Evolutionary conservation across 768 basidiomycete species (phyloP).

Genomic region (Termitomyces sp.): DNA sequence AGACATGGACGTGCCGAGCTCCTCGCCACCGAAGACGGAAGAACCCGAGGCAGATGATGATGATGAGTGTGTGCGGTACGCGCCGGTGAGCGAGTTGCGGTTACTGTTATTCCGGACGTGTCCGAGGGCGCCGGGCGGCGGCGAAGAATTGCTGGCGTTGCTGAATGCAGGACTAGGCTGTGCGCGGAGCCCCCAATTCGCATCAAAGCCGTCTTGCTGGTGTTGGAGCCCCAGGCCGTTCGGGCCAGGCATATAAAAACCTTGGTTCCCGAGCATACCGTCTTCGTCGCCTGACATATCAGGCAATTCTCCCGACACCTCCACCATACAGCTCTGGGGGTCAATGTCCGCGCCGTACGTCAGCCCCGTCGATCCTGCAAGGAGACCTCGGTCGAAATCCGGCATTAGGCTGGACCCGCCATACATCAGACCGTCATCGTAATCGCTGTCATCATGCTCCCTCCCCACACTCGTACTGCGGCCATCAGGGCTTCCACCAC

Average conservation of each 20-base stretch:
- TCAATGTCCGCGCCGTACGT: conserved; percentile 27
- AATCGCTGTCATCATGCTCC: conserved; percentile 17
- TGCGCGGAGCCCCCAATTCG: conserved; percentile 35
- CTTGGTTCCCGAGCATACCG: conserved; percentile 34
- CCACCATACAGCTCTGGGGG: conserved; percentile 55
- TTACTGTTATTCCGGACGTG: conserved; percentile 17
- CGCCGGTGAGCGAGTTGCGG: conserved; percentile 7
- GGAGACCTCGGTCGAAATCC: conserved; percentile 5
- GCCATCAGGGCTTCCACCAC: conserved; percentile 17
- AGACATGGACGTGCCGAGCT: conserved; percentile 47
- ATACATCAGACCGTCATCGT: conserved; percentile 25
- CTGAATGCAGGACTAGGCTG: conserved; percentile 37
- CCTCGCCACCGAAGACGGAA: conserved; percentile 26
- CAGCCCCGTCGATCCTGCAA: conserved; percentile 11
- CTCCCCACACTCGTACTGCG: conserved; percentile 15
- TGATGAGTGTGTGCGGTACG: conserved; percentile 9
- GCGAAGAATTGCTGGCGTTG: conserved; percentile 32
- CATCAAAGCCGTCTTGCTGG: conserved; percentile 3
- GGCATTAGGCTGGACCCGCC: conserved; percentile 20
- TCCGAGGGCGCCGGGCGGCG: conserved; percentile 22
- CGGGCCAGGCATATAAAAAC: conserved; percentile 6
- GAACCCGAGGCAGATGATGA: conserved; percentile 23
- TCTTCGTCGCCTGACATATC: conserved; percentile 54
- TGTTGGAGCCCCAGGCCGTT: neutral
- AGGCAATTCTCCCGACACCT: conserved; percentile 47